These are phyloP conservation scores for Aspergillus calidoustus DNA, from an alignment of 2,329 filamentous ascomycete genomes.

Conservation along the genomic window DNA sequence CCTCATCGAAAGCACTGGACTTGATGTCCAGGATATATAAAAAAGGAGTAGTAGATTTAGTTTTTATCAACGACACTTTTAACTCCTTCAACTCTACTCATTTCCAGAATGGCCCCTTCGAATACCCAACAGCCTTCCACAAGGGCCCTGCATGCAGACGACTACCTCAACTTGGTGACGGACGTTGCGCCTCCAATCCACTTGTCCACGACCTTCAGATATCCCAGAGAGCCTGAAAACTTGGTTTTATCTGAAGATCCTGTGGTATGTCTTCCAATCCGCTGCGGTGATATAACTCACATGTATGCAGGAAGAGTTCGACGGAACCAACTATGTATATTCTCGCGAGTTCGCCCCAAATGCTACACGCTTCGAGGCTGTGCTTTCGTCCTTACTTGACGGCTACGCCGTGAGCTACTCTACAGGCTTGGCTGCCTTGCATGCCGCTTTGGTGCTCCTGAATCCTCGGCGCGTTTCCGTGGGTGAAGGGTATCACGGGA, in stretches of 20 bases:
- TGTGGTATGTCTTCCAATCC: conserved; percentile 46
- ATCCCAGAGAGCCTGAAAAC: conserved; percentile 69
- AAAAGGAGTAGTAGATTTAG: background rate
- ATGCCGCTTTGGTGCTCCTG: conserved; percentile 78
- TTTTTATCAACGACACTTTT: background rate
- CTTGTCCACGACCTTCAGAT: conserved; percentile 88
- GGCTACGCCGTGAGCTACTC: conserved; percentile 73
- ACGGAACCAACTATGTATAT: conserved; percentile 69
- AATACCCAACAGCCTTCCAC: conserved; percentile 49
- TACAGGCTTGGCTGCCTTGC: conserved; percentile 84
- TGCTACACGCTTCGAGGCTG: conserved; percentile 80
- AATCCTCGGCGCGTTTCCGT: conserved; percentile 85
- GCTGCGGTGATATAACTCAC: background rate
- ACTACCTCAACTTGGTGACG: conserved; percentile 71
- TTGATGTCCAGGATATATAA: background rate
- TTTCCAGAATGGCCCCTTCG: conserved; percentile 25
- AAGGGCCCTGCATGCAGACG: conserved; percentile 77
- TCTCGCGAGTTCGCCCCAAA: conserved; percentile 81
- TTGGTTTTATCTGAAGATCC: conserved; percentile 58
- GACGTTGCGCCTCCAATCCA: conserved; percentile 90
- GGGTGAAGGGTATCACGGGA: conserved; percentile 87
- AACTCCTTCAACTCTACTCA: background rate
- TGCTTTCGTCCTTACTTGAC: conserved; percentile 73
- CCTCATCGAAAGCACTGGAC: background rate
- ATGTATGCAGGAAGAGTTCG: conserved; percentile 21